Base-by-base conservation (phyloP, 177 flowering plant genomes). In the Vitis hybrid region DNA sequence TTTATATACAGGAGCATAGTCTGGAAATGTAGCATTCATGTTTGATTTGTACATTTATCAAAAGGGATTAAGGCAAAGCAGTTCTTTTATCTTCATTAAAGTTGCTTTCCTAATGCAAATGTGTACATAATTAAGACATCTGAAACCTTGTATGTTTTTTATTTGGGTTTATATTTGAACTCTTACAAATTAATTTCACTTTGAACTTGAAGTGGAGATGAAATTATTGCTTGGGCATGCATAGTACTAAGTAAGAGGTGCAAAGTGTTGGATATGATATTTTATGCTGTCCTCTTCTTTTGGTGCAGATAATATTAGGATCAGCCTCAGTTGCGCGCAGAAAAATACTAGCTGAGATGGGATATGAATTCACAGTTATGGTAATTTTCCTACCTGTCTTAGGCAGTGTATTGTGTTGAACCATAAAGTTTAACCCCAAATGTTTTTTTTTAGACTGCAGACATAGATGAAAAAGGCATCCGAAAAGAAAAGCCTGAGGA, bases 401-500 rank as follows among this genome's bases (percentile, higher is more conserved):
- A 67, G 3, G 10, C 20, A 10, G 10, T 33, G 20, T 4, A 28
- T 61, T 53, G 12, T 52, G 9, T 55, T 53, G 49, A 31, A 47
- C 12, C 20, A 2, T 53, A 54, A 50, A 33, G 55, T 18, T 61
- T 69, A 11, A 65, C 67, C 59, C 5, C 5, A 4, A 15, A 64
- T 59, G 14, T 47, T 64, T 49, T 10, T 58, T 67, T 59, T 47
- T 79, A 94, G 98, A 82, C 90, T 80, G 97, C 98, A 77, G 97
- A 90, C 65, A 95, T 95, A 61, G 98, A 95, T 79, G 98, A 95
- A 71, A 95, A 91, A 74, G 73, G 71, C 53, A 87, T 91, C 65
- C 86, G 98, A 50, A 90, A 63, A 75, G 94, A 91, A 67, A 88
- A 78, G 62, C 97, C 98, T 0, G 98, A 95, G 76, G 98, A 91